Conservation (phyloP, 805 yeast genomes). For the Suhomyces kilbournensis region DNA sequence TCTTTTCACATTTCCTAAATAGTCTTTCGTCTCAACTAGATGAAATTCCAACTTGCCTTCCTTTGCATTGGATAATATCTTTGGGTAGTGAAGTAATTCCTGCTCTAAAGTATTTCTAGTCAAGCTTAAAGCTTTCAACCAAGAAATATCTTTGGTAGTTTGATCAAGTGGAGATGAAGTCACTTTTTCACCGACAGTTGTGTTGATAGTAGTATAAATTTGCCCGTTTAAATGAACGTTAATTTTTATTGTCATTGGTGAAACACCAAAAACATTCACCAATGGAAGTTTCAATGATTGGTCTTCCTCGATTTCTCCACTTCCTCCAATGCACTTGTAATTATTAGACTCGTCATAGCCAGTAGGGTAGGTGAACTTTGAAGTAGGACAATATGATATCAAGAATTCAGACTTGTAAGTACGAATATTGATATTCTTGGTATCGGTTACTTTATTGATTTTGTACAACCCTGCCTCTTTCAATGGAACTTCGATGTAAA, state of each 20-base stretch:
- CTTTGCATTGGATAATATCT: conserved; percentile 14
- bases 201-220: conserved; percentile 19
- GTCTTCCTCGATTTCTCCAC: conserved; percentile 34
- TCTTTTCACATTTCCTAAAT: conserved; percentile 27
- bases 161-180: neutral
- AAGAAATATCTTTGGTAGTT: conserved; percentile 35
- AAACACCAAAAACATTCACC: conserved; percentile 67
- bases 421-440: conserved; percentile 57
- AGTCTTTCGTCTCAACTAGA: conserved; percentile 30
- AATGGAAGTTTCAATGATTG: conserved; percentile 35
- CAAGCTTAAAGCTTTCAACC: conserved; percentile 19
- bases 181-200: conserved; percentile 16
- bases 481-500: conserved; percentile 65
- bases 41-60: conserved; percentile 33
- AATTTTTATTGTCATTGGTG: conserved; percentile 50
- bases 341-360: conserved; percentile 16
- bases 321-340: conserved; percentile 56
- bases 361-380: conserved; percentile 44
- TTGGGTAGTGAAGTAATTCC: conserved; percentile 28
- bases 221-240: conserved; percentile 26
- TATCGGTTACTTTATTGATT: conserved; percentile 64
- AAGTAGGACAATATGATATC: conserved; percentile 77
- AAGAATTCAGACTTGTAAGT: conserved; percentile 59
- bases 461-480: conserved; percentile 74
- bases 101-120: conserved; percentile 36